A percentile compares a stretch with the other conserved stretches of the same genome.
Evolutionary conservation across 352 stramenopile genomes (phyloP).

Genomic region (Pythium chondricola): DNA sequence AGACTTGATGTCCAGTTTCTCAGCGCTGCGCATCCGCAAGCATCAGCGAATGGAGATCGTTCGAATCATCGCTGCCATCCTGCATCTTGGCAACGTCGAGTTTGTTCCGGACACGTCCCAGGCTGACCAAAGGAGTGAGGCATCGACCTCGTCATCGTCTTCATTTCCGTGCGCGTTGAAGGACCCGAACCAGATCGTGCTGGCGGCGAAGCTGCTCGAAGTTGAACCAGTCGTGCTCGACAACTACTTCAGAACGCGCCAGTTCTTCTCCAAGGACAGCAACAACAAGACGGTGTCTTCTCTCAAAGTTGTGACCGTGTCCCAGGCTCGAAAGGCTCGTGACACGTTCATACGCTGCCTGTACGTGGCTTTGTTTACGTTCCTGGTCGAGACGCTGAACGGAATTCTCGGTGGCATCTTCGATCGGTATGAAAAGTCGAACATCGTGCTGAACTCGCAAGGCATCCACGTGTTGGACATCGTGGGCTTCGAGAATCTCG

Average conservation of each 20-base stretch:
- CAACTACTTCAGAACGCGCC: conserved; percentile 81
- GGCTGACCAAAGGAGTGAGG: conserved; percentile 23
- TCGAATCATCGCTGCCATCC: conserved; percentile 59
- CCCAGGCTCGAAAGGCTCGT: conserved; percentile 58
- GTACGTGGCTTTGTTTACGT: conserved; percentile 74
- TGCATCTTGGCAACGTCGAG: conserved; percentile 76
- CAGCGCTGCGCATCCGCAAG: conserved; percentile 68
- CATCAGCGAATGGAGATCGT: conserved; percentile 79
- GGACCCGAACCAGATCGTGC: conserved; percentile 53
- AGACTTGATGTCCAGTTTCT: conserved; percentile 78
- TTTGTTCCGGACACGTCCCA: conserved; percentile 44
- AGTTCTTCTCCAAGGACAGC: conserved; percentile 73
- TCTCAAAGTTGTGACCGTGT: conserved; percentile 75
- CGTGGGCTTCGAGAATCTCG: conserved; percentile 65
- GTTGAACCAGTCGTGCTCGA: conserved; percentile 76
- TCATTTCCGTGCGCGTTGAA: conserved; percentile 42
- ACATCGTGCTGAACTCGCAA: conserved; percentile 75
- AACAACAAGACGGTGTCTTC: conserved; percentile 70
- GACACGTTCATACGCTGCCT: conserved; percentile 78
- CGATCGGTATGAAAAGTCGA: conserved; percentile 78
- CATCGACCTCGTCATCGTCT: conserved; percentile 24
- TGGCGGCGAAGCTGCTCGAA: conserved; percentile 63
- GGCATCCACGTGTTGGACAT: conserved; percentile 80
- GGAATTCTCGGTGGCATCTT: conserved; percentile 77
- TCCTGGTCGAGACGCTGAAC: conserved; percentile 76